These are phyloP conservation scores for Fusarium heterosporum DNA, from an alignment of 2,329 filamentous ascomycete genomes.

Conservation along the genomic window DNA sequence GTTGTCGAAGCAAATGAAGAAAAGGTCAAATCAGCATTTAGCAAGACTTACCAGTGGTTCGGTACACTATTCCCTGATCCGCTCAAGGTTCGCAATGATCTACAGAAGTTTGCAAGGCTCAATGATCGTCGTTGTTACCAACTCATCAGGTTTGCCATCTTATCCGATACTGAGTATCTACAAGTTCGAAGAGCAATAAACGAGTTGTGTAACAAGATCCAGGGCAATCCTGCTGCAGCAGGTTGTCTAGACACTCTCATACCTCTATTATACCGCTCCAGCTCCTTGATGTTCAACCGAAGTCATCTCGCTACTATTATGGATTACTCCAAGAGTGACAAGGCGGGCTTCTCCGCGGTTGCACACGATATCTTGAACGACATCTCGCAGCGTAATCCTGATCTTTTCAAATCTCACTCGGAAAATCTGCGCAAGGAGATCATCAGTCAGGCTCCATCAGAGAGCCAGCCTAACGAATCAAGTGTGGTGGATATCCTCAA, in stretches of 20 bases:
- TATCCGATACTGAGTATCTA: conserved; percentile 88
- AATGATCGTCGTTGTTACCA: conserved; percentile 93
- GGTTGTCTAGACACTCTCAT: conserved; percentile 81
- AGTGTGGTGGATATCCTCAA: conserved; percentile 91
- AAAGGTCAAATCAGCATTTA: conserved; percentile 76
- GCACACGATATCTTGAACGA: conserved; percentile 93
- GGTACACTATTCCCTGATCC: conserved; percentile 81
- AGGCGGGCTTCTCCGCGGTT: conserved; percentile 78
- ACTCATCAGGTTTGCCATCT: conserved; percentile 86
- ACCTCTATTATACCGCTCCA: conserved; percentile 84
- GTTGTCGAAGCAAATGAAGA: conserved; percentile 79
- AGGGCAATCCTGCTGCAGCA: conserved; percentile 71
- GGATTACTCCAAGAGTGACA: conserved; percentile 85
- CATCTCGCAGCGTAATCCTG: conserved; percentile 88
- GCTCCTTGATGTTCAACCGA: conserved; percentile 89
- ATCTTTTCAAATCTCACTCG: conserved; percentile 92
- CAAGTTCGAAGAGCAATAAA: conserved; percentile 91
- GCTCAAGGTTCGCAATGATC: conserved; percentile 76
- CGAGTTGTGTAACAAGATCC: conserved; percentile 85
- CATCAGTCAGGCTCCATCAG: conserved; percentile 80
- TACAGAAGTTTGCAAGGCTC: conserved; percentile 90
- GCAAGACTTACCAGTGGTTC: conserved; percentile 78
- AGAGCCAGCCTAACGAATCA: conserved; percentile 74
- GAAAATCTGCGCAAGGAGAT: conserved; percentile 91
- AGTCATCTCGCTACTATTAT: conserved; percentile 94